Percentiles rank a stretch among this genome's conserved stretches.
These are phyloP conservation scores for Mucor lusitanicus DNA, from an alignment of 371 early-diverging fungal genomes.

Conservation along the genomic window DNA sequence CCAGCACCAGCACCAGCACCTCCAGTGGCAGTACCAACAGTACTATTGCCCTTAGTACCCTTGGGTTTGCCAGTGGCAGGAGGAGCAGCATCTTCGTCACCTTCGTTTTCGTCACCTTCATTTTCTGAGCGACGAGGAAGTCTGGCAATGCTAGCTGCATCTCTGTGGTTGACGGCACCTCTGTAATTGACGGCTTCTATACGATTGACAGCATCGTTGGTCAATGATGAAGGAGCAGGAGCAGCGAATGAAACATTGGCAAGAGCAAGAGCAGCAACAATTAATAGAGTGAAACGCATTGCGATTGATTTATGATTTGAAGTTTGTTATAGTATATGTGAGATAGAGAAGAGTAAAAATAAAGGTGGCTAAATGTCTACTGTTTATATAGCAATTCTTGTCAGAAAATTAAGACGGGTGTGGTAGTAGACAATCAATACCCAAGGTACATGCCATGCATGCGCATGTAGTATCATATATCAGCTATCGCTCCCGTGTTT, in stretches of 20 bases:
- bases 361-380: not conserved
- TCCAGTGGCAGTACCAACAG: not conserved
- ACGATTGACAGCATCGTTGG: not conserved
- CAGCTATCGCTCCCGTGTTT: not conserved
- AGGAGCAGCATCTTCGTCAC: not conserved
- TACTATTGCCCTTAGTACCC: not conserved
- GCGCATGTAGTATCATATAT: not conserved
- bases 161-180: not conserved
- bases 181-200: not conserved
- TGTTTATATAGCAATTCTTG: not conserved
- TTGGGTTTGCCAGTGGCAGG: not conserved
- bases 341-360: too few relatives aligned
- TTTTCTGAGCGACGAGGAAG: not conserved
- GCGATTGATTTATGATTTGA: not conserved
- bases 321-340: not conserved
- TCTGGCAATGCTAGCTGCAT: not conserved
- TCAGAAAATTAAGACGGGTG: not conserved
- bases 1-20: not conserved
- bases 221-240: not conserved
- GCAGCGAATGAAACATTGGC: not conserved
- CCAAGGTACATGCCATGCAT: not conserved
- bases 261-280: conserved; percentile 1
- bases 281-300: not conserved
- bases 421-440: not conserved
- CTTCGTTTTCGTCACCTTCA: not conserved